A percentile compares a stretch with the other conserved stretches of the same genome.
These are phyloP conservation scores for Eragrostis nindensis DNA, from an alignment of 176 grass and related monocot genomes.

Conservation along the genomic window DNA sequence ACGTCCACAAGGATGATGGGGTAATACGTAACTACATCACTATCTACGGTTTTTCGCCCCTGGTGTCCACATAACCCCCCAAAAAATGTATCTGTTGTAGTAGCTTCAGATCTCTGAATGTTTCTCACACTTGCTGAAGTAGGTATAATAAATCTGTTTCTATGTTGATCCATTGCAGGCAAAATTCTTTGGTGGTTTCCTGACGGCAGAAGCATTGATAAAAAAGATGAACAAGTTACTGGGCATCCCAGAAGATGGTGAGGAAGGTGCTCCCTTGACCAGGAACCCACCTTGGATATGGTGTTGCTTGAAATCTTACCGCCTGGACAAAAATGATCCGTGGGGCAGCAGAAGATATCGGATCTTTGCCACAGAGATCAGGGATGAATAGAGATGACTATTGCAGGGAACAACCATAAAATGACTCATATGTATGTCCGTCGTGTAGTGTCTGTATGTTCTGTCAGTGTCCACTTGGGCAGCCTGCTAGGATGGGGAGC, in stretches of 20 bases:
- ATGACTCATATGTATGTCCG: not conserved
- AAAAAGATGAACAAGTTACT: conserved; percentile 76
- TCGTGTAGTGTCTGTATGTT: not conserved
- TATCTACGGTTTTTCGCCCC: not conserved
- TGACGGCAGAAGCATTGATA: conserved; percentile 31
- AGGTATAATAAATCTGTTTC: not conserved
- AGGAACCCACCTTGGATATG: conserved; percentile 78
- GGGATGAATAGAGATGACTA: conserved; percentile 29
- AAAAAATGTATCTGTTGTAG: not conserved
- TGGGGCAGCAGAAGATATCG: conserved; percentile 67
- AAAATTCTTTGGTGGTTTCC: conserved; percentile 70
- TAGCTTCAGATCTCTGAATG: not conserved
- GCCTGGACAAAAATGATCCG: conserved; percentile 48
- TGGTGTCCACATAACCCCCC: not conserved
- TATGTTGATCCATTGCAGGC: conserved; percentile 51
- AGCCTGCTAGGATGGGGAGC: not conserved
- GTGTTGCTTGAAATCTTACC: conserved; percentile 76
- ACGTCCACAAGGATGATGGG: conserved; percentile 56
- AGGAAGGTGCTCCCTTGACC: conserved; percentile 32
- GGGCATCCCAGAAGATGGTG: conserved; percentile 49
- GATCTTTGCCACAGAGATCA: conserved; percentile 58
- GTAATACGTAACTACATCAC: conserved; percentile 52
- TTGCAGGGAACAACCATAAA: not conserved
- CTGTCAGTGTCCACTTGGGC: not conserved
- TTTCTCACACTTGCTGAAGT: conserved; percentile 1